These are phyloP conservation scores for Daldinia eschscholtzii DNA, from an alignment of 2,329 filamentous ascomycete species.

Conservation along the genomic window DNA sequence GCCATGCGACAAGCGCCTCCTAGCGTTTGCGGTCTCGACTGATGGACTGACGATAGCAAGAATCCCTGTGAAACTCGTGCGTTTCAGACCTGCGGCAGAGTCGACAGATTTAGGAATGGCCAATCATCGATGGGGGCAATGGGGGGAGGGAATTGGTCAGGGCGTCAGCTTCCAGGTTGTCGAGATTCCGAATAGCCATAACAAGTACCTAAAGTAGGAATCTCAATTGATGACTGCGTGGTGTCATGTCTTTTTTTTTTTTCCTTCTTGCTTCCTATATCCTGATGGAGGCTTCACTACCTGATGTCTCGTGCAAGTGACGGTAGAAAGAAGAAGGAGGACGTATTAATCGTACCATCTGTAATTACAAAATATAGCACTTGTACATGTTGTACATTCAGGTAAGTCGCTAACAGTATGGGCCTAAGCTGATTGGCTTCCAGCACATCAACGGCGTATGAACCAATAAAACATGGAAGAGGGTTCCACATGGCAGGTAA, in stretches of 20 bases:
- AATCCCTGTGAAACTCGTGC: constrained; percentile 52
- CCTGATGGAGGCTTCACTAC: neutral
- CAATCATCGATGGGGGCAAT: constrained; percentile 28
- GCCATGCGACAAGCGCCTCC: constrained; percentile 32
- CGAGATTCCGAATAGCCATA: constrained; percentile 24
- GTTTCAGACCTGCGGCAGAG: constrained; percentile 64
- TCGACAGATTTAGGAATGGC: constrained; percentile 51
- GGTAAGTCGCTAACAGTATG: neutral
- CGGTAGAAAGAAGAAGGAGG: neutral
- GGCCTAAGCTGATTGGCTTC: neutral
- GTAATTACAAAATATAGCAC: neutral
- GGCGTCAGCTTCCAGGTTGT: constrained; percentile 14
- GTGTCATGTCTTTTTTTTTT: neutral
- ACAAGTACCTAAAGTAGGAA: neutral
- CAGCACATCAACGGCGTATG: neutral
- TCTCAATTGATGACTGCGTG: neutral
- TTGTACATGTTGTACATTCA: neutral
- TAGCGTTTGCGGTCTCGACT: constrained; percentile 28
- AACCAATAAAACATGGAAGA: neutral
- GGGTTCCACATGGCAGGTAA: too few relatives aligned
- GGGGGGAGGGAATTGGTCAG: neutral
- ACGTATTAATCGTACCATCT: constrained; percentile 5
- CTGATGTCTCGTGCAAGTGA: neutral
- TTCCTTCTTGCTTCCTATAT: neutral
- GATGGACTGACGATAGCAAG: constrained; percentile 41